A percentile compares a stretch with the other conserved stretches of the same genome.
Conservation (phyloP, 768 basidiomycete species). For the Lentinus tigrinus region DNA sequence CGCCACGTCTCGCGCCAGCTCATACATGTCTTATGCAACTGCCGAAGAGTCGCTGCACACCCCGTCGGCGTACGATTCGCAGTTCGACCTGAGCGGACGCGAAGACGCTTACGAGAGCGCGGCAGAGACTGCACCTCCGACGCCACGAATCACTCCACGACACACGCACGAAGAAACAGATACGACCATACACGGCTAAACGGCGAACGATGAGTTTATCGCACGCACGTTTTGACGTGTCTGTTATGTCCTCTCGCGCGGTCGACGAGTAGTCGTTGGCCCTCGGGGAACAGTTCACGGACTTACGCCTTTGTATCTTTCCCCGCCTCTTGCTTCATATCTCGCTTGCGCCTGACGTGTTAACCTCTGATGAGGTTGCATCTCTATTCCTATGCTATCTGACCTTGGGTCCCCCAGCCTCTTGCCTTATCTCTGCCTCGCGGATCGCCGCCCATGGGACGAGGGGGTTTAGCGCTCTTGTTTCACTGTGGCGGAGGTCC, state of each 20-base stretch:
- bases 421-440: not conserved
- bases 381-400: not conserved
- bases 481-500: no score
- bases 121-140: slow-evolving; percentile 11
- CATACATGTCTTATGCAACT: slow-evolving; percentile 25
- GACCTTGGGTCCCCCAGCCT: not conserved
- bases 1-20: slow-evolving; percentile 26
- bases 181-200: slow-evolving; percentile 14
- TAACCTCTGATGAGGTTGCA: not conserved
- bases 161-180: slow-evolving; percentile 17
- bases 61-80: slow-evolving; percentile 3
- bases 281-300: not conserved
- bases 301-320: not conserved
- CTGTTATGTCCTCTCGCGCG: not conserved
- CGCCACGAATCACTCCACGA: slow-evolving; percentile 12
- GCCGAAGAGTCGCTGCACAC: slow-evolving; percentile 23
- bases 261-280: not conserved
- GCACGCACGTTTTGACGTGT: not conserved
- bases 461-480: no score
- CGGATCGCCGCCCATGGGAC: no score
- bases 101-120: slow-evolving; percentile 12
- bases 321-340: not conserved
- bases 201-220: not conserved
- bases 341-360: no score
- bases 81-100: not conserved